Evolutionary conservation across 1,284 basidiomycete species (phyloP).

Genomic region (Boletus mariae): DNA sequence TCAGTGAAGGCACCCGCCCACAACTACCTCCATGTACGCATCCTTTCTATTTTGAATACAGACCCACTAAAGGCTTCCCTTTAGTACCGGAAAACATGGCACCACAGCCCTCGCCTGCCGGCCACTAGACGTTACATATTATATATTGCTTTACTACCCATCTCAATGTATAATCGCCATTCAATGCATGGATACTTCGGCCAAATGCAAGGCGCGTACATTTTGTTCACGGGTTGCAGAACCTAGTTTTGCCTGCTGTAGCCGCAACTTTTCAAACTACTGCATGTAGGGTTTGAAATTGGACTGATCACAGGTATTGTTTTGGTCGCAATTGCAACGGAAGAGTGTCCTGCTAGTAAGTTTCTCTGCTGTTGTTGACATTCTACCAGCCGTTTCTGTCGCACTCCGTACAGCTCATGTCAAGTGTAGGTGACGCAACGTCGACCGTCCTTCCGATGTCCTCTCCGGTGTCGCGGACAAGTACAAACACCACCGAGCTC

Average conservation of each 20-base stretch:
- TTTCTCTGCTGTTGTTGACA: not conserved
- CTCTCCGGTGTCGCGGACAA: conserved; percentile 10
- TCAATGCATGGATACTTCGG: conserved; percentile 32
- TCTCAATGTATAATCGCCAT: conserved; percentile 38
- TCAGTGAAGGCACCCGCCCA: conserved; percentile 79
- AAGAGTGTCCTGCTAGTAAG: conserved; percentile 3
- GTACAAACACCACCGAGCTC: not conserved
- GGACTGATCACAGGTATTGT: conserved; percentile 3
- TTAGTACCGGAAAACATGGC: conserved; percentile 33
- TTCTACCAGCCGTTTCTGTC: not conserved
- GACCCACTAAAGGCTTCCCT: not conserved
- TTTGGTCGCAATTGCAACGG: conserved; percentile 13
- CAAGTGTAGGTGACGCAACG: conserved; percentile 13
- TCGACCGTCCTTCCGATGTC: conserved; percentile 17
- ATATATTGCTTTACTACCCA: conserved; percentile 32
- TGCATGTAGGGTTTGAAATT: conserved; percentile 7
- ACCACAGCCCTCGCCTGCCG: conserved; percentile 21
- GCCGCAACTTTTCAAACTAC: not conserved
- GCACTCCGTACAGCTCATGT: conserved; percentile 6
- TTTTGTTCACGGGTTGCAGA: not conserved
- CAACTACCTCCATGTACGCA: conserved; percentile 45
- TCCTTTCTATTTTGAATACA: not conserved
- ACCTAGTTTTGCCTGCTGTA: not conserved
- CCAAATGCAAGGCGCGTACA: conserved; percentile 27
- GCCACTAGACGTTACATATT: conserved; percentile 31